Evolutionary conservation across 2,329 filamentous ascomycete genomes (phyloP), one percentile per base, ranked within the genome.

Genomic region (Neofusicoccum parvum): DNA sequence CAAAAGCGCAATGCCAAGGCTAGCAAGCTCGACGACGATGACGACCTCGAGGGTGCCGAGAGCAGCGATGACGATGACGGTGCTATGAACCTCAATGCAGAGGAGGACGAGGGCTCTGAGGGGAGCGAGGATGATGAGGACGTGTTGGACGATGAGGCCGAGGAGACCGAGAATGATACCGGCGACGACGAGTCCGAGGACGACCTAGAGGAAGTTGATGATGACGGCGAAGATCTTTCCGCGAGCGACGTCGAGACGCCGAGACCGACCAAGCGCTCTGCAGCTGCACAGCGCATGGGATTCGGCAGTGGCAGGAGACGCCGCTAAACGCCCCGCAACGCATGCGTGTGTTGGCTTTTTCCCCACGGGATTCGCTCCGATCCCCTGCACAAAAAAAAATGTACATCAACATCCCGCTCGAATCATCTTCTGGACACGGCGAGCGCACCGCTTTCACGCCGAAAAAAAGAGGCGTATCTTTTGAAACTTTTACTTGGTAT

Each of bases 71-170:
- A 58, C 3, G 63, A 58, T 1, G 63, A 62, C 17, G 78, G 83
- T 36, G 80, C 83, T 23, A 88, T 83, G 70, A 74, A 78, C 65
- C 73, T 76, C 45, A 75, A 79, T 12, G 76, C 77, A 20, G 79
- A 81, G 20, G 67, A 67, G 7, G 66, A 66, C 2, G 74, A 72
- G 1, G 75, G 75, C 14, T 67, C 64, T 5, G 87, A 85, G 34
- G 87, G 86, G 51, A 88, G 87, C 5, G 87, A 89, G 49, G 87
- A 88, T 20, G 76, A 74, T 17, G 76, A 74, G 10, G 78, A 82
- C 20, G 79, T 85, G 46, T 71, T 86, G 54, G 84, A 86, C 65
- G 82, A 84, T 45, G 82, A 83, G 70, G 83, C 82, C 3, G 81
- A 83, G 68, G 82, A 84, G 70, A 80, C 76, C 3, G 80, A 80